Percentiles rank a stretch among this genome's conserved stretches.
Conservation (phyloP, 345 rosid genomes). For the Melastoma malabathricum region DNA sequence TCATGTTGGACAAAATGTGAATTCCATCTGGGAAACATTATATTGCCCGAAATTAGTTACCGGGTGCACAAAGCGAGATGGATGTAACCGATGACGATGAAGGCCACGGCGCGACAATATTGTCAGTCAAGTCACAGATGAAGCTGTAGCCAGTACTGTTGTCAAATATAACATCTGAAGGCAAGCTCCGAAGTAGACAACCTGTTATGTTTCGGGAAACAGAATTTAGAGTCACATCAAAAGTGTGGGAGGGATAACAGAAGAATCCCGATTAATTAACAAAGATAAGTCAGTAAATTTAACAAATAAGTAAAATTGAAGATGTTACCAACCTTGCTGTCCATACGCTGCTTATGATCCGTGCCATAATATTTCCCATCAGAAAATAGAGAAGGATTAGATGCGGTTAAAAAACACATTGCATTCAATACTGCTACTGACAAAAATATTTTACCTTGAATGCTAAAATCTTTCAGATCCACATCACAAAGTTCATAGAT, state of each 20-base stretch:
- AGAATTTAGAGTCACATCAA: not conserved
- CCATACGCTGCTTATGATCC: constrained; percentile 45
- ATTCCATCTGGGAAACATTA: not conserved
- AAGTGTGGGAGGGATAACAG: no score
- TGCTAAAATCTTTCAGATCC: constrained; percentile 90
- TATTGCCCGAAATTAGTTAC: constrained; percentile 19
- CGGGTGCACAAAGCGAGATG: constrained; percentile 88
- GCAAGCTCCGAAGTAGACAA: constrained; percentile 83
- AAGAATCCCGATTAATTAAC: not conserved
- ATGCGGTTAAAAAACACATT: no score
- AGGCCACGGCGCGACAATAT: constrained; percentile 98
- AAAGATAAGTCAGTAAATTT: not conserved
- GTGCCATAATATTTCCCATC: constrained; percentile 1
- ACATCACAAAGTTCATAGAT: constrained; percentile 91
- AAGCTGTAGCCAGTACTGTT: constrained; percentile 79
- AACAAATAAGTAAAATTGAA: not conserved
- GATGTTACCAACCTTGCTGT: constrained; percentile 51
- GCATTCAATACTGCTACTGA: no score
- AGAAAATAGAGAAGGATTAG: no score
- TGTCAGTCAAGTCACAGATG: constrained; percentile 88
- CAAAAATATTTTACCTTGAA: constrained; percentile 46
- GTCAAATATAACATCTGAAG: constrained; percentile 70
- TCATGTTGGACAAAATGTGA: no score
- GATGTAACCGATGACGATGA: constrained; percentile 71
- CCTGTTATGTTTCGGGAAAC: constrained; percentile 26